phyloP scores from a whole-genome alignment of 2,329 filamentous ascomycete genomes.

The Paracorniculantispora psalliotae region DNA sequence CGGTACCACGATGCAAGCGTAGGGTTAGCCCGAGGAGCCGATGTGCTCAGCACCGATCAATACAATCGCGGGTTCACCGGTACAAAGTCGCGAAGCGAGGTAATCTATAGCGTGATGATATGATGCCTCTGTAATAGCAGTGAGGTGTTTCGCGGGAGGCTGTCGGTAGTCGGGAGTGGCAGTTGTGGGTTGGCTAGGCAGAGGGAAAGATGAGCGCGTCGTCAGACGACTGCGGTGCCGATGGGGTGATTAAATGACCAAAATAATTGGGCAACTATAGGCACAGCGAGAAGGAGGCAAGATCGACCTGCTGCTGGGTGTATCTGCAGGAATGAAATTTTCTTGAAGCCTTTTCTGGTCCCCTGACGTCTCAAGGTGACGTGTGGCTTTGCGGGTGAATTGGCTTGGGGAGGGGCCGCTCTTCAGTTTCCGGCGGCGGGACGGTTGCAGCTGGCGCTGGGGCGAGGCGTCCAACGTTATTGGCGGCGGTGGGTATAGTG shows the following conservation, averaged over 20 bases:
- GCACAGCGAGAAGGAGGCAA: not conserved
- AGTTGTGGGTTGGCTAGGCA: not conserved
- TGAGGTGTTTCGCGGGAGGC: not conserved
- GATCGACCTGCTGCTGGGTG: not conserved
- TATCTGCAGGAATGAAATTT: not conserved
- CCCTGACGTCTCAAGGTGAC: constrained; percentile 1
- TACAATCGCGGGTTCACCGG: not conserved
- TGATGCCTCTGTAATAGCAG: too few species aligned
- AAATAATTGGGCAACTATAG: not conserved
- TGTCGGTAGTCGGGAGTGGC: not conserved
- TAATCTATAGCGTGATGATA: too few species aligned
- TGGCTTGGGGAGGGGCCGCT: constrained; percentile 1
- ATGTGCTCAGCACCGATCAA: not conserved
- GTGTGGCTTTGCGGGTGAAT: constrained; percentile 6
- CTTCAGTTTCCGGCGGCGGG: constrained; percentile 5
- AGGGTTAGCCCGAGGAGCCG: not conserved
- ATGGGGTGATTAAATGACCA: constrained; percentile 2
- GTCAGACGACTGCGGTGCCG: constrained; percentile 4
- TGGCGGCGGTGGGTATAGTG: not conserved
- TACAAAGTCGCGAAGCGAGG: too few species aligned
- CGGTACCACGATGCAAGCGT: not conserved
- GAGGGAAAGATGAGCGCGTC: not conserved
- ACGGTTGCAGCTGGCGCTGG: not conserved
- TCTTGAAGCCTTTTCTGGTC: not conserved
- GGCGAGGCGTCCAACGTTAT: not conserved